These are phyloP conservation scores for Hygrophila difformis DNA, from an alignment of 257 asterid species.

Conservation along the genomic window DNA sequence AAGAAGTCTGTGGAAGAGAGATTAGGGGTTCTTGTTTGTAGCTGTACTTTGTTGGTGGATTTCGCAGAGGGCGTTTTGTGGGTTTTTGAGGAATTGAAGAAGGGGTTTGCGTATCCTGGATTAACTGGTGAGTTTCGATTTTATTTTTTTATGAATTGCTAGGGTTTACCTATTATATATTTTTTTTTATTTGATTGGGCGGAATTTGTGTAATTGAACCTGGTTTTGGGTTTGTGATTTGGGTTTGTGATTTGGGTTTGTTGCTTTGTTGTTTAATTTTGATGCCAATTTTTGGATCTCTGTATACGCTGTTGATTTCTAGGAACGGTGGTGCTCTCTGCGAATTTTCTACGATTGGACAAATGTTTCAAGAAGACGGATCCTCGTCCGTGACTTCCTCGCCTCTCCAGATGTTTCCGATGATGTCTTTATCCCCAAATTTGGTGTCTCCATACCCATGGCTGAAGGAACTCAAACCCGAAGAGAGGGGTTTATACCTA, in stretches of 20 bases:
- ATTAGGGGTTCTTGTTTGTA: background rate
- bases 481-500: constrained; percentile 77
- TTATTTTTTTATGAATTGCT: constrained; percentile 1
- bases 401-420: constrained; percentile 53
- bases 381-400: constrained; percentile 78
- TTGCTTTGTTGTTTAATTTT: background rate
- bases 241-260: background rate
- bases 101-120: constrained; percentile 19
- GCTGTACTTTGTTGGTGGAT: constrained; percentile 13
- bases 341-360: too few species aligned
- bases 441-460: constrained; percentile 59
- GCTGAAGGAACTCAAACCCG: constrained; percentile 82
- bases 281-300: background rate
- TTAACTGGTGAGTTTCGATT: constrained; percentile 37
- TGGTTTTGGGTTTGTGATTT: background rate
- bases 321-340: too few species aligned
- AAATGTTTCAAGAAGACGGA: constrained; percentile 90
- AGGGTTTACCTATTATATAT: too few species aligned
- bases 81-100: constrained; percentile 22
- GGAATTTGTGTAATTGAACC: too few species aligned
- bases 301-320: too few species aligned
- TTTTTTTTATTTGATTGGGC: too few species aligned
- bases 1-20: background rate
- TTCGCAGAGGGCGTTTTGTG: constrained; percentile 21
- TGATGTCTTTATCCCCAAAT: constrained; percentile 45